Evolutionary conservation across 352 stramenopile species (phyloP), one percentile per base, ranked within the genome.

Genomic region (Globisporangium splendens): DNA sequence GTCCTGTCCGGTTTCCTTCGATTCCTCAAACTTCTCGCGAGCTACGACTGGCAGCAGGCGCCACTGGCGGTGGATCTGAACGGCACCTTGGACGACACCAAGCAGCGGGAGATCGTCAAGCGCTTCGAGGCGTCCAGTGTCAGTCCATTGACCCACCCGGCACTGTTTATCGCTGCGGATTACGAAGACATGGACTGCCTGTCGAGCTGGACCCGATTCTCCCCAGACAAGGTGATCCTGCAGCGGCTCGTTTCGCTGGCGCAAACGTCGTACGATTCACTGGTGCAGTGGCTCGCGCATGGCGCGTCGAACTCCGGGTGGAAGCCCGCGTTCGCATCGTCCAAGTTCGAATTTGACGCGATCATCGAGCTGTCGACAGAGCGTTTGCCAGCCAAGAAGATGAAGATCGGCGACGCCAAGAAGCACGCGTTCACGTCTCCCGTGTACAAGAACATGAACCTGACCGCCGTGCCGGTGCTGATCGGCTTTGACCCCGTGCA

Each of bases 371-470:
- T 94, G 17, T 68, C 70, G 6, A 71, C 58, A 0, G 75, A 83
- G 1, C 81, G 77, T 28, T 53, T 90, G 46, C 85, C 79, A 11
- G 78, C 76, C 17, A 89, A 88, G 67, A 75, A 76, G 47, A 84
- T 89, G 61, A 72, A 75, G 58, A 41, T 80, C 15, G 69, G 76
- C 5, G 62, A 66, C 35, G 67, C 73, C 62, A 90, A 86, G 66
- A 90, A 87, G 56, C 77, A 86, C 18, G 68, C 81, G 49, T 93
- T 89, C 53, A 73, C 82, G 7, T 60, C 79, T 22, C 70, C 83
- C 5, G 81, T 91, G 57, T 95, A 93, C 76, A 95, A 93, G 72
- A 95, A 95, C 70, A 91, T 93, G 79, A 70, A 88, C 56, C 63
- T 89, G 35, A 77, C 79, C 10, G 55, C 68, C 0, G 72, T 89